Base-by-base conservation (phyloP, 2,329 filamentous ascomycete genomes). In the Lasiodiplodia sp. region DNA sequence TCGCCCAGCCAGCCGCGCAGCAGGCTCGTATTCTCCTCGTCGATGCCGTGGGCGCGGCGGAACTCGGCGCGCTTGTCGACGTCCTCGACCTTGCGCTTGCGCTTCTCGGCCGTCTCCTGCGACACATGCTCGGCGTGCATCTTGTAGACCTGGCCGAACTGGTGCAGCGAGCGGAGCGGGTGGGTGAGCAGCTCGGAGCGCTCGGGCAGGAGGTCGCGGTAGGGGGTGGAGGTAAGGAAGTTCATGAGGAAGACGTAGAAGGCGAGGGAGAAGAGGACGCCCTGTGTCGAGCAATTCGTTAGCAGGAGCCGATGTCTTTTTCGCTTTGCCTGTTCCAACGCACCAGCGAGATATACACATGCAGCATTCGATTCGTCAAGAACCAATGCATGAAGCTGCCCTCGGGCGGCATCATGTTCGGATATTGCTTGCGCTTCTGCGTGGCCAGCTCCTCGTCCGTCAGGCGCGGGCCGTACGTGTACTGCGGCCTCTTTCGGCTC, bases 341-440 rank as follows among this genome's bases (percentile, higher is more conserved):
- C 85, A 97, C 93, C 84, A 97, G 85, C 2, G 92, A 92, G 78
- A 99, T 94, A 79, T 87, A 91, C 34, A 93, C 80, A 80, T 99
- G 95, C 68, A 98, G 87, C 68, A 83, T 82, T 69, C 87, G 87
- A 78, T 88, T 95, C 73, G 92, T 89, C 78, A 97, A 85, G 79
- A 98, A 94, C 88, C 91, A 94, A 79, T 95, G 87, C 81, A 92
- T 86, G 80, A 93, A 93, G 0, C 91, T 92, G 6, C 93, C 93
- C 76, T 91, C 85, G 0, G 94, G 90, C 57, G 95, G 92, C 86
- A 97, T 94, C 86, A 96, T 90, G 74, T 94, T 91, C 1, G 96
- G 96, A 78, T 98, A 98, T 71, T 91, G 84, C 79, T 88, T 91
- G 71, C 81, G 87, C 72, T 84, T 86, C 83, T 93, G 93, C 70